Evolutionary conservation across 305 asterid species (phyloP), one percentile per base, ranked within the genome.

Genomic region (Ruellia speciosa): DNA sequence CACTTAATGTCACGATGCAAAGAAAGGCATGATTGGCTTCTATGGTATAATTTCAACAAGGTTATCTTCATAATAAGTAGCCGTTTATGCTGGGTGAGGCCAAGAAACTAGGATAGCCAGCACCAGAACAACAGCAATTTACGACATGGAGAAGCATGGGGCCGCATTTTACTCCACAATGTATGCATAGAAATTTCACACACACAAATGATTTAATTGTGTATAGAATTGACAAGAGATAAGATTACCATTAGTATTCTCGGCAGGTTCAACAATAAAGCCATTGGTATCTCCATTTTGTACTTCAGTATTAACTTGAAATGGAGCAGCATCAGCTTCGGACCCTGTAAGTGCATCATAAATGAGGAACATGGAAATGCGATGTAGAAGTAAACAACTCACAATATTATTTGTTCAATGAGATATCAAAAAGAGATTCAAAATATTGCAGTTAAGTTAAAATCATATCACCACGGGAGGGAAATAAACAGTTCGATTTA

Each of bases 161-260:
- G 31, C 31, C 31, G 4, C 31, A 2, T 24, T 24, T 24, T 24
- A 24, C 31, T 24, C 31, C 31, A 24, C 31, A 24, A 24, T 1
- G 4, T 24, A 24, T 24, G 31, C 31, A 24, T 1, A 24, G 31
- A 24, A 37, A 37, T 10, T 2, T 37, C 3, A 37, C 0, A 37
- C 12, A 6, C 41, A 10, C 11, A 37, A 37, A 37, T 10, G 1
- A 40, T 40, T 7, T 5, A 40, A 33, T 33, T 40, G 46, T 40
- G 46, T 40, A 11, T 3, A 40, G 46, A 40, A 3, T 5, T 4
- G 4, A 11, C 46, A 40, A 2, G 46, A 11, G 13, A 40, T 5
- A 7, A 40, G 6, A 7, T 72, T 66, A 79, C 86, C 81, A 58
- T 59, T 50, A 56, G 72, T 69, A 50, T 62, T 49, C 33, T 59